Percentiles rank a stretch among this genome's conserved stretches.
Evolutionary conservation across 1,284 basidiomycete genomes (phyloP).

Genomic region (Ganoderma sinense): DNA sequence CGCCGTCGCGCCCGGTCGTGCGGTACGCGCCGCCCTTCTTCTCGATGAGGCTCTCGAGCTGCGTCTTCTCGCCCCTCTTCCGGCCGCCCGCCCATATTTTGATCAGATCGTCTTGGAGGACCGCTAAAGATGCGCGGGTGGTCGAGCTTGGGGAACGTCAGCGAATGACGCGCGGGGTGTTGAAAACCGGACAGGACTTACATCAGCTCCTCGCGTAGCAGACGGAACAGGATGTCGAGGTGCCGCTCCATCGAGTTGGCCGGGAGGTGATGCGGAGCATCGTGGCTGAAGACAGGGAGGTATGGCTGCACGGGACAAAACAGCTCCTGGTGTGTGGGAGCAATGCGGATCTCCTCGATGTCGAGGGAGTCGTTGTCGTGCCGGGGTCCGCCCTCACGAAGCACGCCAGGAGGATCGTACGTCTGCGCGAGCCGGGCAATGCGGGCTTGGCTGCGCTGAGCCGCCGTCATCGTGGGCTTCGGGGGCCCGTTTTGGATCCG

Average conservation of each 20-base stretch:
- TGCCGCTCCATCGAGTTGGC: constrained; percentile 42
- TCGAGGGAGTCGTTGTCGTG: constrained; percentile 49
- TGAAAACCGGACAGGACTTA: constrained; percentile 22
- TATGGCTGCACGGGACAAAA: constrained; percentile 39
- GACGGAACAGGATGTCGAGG: constrained; percentile 52
- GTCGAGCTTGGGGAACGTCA: constrained; percentile 49
- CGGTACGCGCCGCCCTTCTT: constrained; percentile 43
- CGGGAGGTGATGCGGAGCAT: constrained; percentile 46
- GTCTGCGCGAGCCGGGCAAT: constrained; percentile 34
- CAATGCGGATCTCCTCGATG: constrained; percentile 45
- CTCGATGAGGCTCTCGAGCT: constrained; percentile 34
- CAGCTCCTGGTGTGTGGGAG: constrained; percentile 49
- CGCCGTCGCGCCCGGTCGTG: constrained; percentile 34
- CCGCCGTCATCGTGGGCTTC: constrained; percentile 37
- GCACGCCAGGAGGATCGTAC: constrained; percentile 36
- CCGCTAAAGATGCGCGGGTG: constrained; percentile 52
- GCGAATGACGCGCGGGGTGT: background rate
- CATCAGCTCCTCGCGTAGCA: constrained; percentile 50
- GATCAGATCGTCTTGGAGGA: constrained; percentile 44
- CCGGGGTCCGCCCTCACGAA: constrained; percentile 54
- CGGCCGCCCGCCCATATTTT: constrained; percentile 21
- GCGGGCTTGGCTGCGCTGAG: constrained; percentile 30
- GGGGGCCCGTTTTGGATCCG: constrained; percentile 41
- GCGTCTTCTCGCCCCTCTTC: constrained; percentile 27
- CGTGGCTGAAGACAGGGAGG: constrained; percentile 49